These are phyloP conservation scores for Alternaria gaisen DNA, from an alignment of 2,329 filamentous ascomycete genomes.

Conservation along the genomic window DNA sequence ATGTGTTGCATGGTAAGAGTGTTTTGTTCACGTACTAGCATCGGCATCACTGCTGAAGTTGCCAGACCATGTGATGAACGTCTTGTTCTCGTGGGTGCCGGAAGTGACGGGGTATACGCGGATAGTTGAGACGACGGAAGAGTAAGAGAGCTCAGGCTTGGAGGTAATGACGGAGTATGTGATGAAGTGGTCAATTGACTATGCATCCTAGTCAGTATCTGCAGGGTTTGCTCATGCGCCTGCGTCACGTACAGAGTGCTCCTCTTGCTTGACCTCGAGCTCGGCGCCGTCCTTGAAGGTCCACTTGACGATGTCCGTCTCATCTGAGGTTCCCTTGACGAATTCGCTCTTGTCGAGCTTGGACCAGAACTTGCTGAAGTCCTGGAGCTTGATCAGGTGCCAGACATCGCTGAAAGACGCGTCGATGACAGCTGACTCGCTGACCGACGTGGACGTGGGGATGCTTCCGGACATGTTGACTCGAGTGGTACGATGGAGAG, in stretches of 20 bases:
- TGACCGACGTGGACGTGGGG: slow-evolving; percentile 72
- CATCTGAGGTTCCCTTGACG: slow-evolving; percentile 69
- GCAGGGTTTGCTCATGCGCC: not conserved
- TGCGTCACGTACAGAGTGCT: slow-evolving; percentile 68
- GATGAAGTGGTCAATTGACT: slow-evolving; percentile 73
- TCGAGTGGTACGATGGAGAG: slow-evolving; percentile 14
- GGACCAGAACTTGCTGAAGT: slow-evolving; percentile 73
- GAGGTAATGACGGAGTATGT: slow-evolving; percentile 76
- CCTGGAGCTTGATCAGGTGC: slow-evolving; percentile 77
- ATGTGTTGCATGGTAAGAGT: no score
- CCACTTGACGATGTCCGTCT: slow-evolving; percentile 75
- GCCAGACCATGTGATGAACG: slow-evolving; percentile 73
- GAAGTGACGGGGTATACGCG: slow-evolving; percentile 72
- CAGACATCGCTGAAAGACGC: slow-evolving; percentile 73
- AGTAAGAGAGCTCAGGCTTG: slow-evolving; percentile 71
- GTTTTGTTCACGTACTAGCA: slow-evolving; percentile 61
- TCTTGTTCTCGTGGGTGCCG: slow-evolving; percentile 69
- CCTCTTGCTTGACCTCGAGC: slow-evolving; percentile 78
- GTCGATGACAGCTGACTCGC: slow-evolving; percentile 73
- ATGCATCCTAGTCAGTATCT: not conserved
- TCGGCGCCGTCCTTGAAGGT: slow-evolving; percentile 74
- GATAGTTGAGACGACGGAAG: slow-evolving; percentile 72
- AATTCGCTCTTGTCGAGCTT: slow-evolving; percentile 69
- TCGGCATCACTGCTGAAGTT: slow-evolving; percentile 77
- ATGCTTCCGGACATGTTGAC: slow-evolving; percentile 54